Conservation (phyloP, 441 rosid genomes). For the Mallotus japonicus region DNA sequence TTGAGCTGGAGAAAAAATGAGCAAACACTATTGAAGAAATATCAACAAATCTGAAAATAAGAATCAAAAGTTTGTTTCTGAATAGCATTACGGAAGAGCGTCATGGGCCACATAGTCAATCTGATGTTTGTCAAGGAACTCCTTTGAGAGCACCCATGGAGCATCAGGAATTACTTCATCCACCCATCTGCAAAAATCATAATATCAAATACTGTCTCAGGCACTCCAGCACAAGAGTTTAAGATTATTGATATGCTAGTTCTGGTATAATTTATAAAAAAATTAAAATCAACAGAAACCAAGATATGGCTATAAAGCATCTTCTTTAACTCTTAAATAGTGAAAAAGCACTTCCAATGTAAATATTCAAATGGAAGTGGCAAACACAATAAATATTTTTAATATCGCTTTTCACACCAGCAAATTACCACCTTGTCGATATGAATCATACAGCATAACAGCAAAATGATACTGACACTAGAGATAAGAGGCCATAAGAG, state of each 20-base stretch:
- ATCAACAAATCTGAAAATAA: background rate
- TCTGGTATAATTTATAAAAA: background rate
- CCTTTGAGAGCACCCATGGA: conserved; percentile 78
- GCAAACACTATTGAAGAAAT: background rate
- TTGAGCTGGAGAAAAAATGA: background rate
- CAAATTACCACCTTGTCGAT: too few relatives aligned
- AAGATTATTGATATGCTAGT: background rate
- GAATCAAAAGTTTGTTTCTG: conserved; percentile 1
- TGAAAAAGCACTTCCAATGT: too few relatives aligned
- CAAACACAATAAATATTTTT: too few relatives aligned
- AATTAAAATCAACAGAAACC: conserved; percentile 2
- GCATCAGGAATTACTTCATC: conserved; percentile 94
- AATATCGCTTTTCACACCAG: too few relatives aligned
- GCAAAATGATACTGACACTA: too few relatives aligned
- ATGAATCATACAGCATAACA: too few relatives aligned
- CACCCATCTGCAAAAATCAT: conserved; percentile 61
- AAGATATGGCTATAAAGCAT: too few relatives aligned
- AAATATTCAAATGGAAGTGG: too few relatives aligned
- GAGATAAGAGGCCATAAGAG: too few relatives aligned
- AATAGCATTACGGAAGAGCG: conserved; percentile 71
- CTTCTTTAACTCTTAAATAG: too few relatives aligned
- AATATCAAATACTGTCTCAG: background rate
- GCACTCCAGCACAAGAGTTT: background rate
- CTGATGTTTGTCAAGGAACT: conserved; percentile 74
- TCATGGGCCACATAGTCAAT: conserved; percentile 91